Evolutionary conservation across 2,329 filamentous ascomycete species (phyloP), one percentile per base, ranked within the genome.

Genomic region (Bipolaris bicolor): DNA sequence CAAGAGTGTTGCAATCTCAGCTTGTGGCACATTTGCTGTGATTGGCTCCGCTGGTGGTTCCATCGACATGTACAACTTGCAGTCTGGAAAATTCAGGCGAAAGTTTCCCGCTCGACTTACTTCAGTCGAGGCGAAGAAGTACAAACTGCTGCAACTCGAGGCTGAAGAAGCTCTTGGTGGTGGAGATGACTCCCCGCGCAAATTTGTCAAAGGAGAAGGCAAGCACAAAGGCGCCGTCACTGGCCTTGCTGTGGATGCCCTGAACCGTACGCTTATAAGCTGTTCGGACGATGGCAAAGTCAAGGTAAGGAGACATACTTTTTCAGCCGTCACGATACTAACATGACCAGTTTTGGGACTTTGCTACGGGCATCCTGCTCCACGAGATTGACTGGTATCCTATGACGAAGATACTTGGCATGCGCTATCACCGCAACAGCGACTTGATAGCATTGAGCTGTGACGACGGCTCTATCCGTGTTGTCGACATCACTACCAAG

Each of bases 21-120:
- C 91, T 1, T 99, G 95, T 69, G 95, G 95, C 55, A 97, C 91
- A 1, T 99, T 99, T 80, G 93, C 93, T 2, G 79, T 98, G 4
- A 83, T 99, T 20, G 95, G 95, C 1, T 97, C 94, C 1, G 87
- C 86, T 29, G 87, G 84, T 36, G 95, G 95, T 40, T 86, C 87
- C 33, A 88, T 99, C 54, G 92, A 97, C 75, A 94, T 96, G 89
- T 98, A 90, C 84, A 99, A 99, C 74, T 81, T 99, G 57, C 95
- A 99, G 75, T 98, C 95, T 43, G 95, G 95, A 43, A 82, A 89
- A 18, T 91, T 96, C 76, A 88, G 94, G 56, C 92, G 96, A 70
- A 87, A 90, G 16, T 99, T 96, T 75, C 95, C 95, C 0, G 88
- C 91, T 7, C 86, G 85, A 43, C 77, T 96, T 44, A 93, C 90